Base-by-base conservation (phyloP, 2,329 filamentous ascomycete species). In the Aureobasidium sp. region DNA sequence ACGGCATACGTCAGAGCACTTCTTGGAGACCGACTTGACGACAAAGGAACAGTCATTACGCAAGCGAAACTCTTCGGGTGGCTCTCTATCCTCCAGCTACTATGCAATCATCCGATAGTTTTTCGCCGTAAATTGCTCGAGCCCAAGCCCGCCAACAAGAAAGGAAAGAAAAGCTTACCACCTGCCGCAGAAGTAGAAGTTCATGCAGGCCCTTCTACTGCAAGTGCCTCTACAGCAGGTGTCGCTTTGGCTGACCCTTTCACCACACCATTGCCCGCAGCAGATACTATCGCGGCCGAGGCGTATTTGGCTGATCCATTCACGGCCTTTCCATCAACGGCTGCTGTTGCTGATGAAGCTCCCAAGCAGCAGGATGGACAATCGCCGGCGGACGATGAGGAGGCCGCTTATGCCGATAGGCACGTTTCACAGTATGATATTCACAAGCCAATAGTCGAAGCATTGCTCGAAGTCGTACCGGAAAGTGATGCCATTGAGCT, bases 81-180 rank as follows among this genome's bases (percentile, higher is more conserved):
- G 74, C 64, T 84, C 3, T 64, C 68, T 8, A 68, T 77, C 29
- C 63, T 84, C 11, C 71, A 69, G 16, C 66, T 82, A 17, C 74
- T 82, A 16, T 80, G 76, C 61, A 80, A 79, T 53, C 82, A 85
- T 64, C 81, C 82, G 0, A 62, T 64, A 12, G 70, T 70, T n/a
- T 79, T 79, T 59, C 63, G 72, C 24, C 62, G 71, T 8, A 80
- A 79, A 55, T 65, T 84, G 5, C 60, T 70, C 8, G 65, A 71
- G 41, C 11, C 63, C 66, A 29, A 63, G 63, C 21, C 10, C 8
- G 24, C 16, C 11, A 24, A 32, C 29, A 49, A 53, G 48, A 60
- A 54, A 40, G 38, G 8, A 34, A 53, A 16, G 38, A 45, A 8
- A 48, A 53, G 16, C 49, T 56, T 16, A 17, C 41, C 24, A 56